Evolutionary conservation across 1,284 basidiomycete species (phyloP).

Genomic region (Rhodotorula sp.): DNA sequence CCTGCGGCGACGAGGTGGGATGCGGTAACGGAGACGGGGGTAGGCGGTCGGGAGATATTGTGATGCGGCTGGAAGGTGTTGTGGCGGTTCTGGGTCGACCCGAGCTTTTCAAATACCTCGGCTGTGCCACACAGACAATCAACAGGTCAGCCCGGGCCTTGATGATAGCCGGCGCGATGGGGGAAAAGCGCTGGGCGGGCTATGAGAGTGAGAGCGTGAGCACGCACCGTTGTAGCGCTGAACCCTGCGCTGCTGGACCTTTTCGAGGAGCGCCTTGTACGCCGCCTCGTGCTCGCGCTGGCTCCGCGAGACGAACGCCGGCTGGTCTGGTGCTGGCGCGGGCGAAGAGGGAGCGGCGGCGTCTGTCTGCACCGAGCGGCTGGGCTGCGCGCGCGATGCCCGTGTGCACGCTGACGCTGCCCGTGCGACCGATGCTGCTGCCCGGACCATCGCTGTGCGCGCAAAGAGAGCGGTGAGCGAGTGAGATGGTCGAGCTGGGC

Average conservation of each 20-base stretch:
- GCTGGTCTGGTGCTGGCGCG: neutral
- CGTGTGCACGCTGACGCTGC: too few species aligned
- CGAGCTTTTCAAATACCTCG: conserved; percentile 65
- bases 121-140: conserved; percentile 2
- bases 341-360: conserved; percentile 2
- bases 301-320: neutral
- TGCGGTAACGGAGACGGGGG: conserved; percentile 67
- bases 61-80: conserved; percentile 74
- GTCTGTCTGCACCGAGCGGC: too few species aligned
- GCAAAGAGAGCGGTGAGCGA: too few species aligned
- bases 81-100: conserved; percentile 70
- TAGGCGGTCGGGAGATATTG: conserved; percentile 62
- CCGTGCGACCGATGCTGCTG: too few species aligned
- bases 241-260: conserved; percentile 30
- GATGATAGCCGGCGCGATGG: neutral
- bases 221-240: conserved; percentile 24
- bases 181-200: neutral
- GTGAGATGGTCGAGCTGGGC: too few species aligned
- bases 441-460: too few species aligned
- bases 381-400: too few species aligned
- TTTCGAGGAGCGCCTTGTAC: conserved; percentile 19
- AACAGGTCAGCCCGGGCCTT: too few species aligned
- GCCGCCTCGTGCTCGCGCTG: conserved; percentile 24
- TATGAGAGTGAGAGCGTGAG: neutral
- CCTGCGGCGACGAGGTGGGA: conserved; percentile 89